Evolutionary conservation across 495 filamentous ascomycete genomes (phyloP).

Genomic region (Coniosporium apollinis): DNA sequence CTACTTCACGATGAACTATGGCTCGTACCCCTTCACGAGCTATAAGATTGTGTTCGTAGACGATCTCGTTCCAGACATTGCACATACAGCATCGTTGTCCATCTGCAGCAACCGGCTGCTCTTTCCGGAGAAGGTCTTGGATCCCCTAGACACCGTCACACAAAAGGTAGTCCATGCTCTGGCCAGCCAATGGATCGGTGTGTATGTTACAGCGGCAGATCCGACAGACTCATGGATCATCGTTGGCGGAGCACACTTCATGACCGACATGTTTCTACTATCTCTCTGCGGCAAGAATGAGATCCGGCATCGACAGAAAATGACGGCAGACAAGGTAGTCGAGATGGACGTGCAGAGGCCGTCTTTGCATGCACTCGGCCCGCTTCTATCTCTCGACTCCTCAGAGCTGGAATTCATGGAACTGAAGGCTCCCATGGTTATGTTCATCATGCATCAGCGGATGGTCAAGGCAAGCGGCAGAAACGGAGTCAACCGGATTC

Average conservation of each 20-base stretch:
- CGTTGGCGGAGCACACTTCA: constrained; percentile 78
- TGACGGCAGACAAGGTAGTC: constrained; percentile 61
- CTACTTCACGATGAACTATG: constrained; percentile 68
- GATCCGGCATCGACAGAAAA: constrained; percentile 80
- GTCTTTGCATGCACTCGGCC: constrained; percentile 64
- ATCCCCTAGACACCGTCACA: constrained; percentile 62
- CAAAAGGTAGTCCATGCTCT: constrained; percentile 64
- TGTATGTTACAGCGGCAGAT: constrained; percentile 68
- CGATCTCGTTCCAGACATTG: constrained; percentile 55
- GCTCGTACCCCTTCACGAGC: constrained; percentile 68
- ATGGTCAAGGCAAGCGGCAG: constrained; percentile 74
- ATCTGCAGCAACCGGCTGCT: constrained; percentile 78
- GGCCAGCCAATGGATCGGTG: constrained; percentile 85
- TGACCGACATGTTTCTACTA: constrained; percentile 82
- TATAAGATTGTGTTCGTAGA: constrained; percentile 93
- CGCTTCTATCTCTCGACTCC: constrained; percentile 58
- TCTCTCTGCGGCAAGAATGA: constrained; percentile 86
- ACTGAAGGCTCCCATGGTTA: constrained; percentile 77
- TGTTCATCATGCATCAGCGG: constrained; percentile 84
- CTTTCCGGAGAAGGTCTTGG: constrained; percentile 64
- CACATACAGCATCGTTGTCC: constrained; percentile 63
- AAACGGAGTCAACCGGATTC: constrained; percentile 66
- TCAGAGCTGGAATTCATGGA: constrained; percentile 77
- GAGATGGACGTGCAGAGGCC: constrained; percentile 70
- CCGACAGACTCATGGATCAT: constrained; percentile 81